Evolutionary conservation across 495 filamentous ascomycete species (phyloP).

Genomic region (Rhizodiscina lignyota): DNA sequence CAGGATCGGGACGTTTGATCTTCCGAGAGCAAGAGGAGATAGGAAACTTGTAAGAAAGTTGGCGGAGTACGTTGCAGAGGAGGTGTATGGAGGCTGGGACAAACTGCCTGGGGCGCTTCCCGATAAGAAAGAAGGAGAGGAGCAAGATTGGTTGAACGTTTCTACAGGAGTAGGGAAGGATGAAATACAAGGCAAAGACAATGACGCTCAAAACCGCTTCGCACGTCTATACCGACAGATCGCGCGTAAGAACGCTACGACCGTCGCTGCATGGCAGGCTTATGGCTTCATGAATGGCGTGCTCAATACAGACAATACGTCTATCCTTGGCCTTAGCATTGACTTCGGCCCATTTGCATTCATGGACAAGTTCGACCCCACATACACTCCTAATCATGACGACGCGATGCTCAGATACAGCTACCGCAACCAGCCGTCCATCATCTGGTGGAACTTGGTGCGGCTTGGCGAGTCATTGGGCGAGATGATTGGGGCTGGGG

Average conservation of each 20-base stretch:
- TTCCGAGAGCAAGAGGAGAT: conserved; percentile 67
- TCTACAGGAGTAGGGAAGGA: conserved; percentile 27
- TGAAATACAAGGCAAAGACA: conserved; percentile 42
- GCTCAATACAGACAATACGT: conserved; percentile 92
- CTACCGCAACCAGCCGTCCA: conserved; percentile 84
- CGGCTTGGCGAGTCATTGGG: conserved; percentile 81
- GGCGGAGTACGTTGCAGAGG: conserved; percentile 66
- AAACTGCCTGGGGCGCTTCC: conserved; percentile 39
- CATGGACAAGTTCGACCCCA: conserved; percentile 86
- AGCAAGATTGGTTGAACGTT: not conserved
- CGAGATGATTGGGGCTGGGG: conserved; percentile 66
- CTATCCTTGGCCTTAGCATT: conserved; percentile 69
- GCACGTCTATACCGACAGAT: conserved; percentile 77
- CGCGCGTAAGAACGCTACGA: conserved; percentile 67
- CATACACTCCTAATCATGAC: conserved; percentile 94
- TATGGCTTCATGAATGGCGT: conserved; percentile 98
- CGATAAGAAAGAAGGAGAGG: not conserved
- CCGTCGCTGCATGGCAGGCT: conserved; percentile 87
- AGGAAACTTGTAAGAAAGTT: conserved; percentile 52
- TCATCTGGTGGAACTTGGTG: conserved; percentile 98
- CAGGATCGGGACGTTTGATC: conserved; percentile 85
- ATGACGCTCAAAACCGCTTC: conserved; percentile 65
- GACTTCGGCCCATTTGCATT: conserved; percentile 97
- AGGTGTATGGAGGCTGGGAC: conserved; percentile 75
- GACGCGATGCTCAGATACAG: conserved; percentile 73